Evolutionary conservation across 345 rosid genomes (phyloP), one percentile per base, ranked within the genome.

Genomic region (Ricinus communis): DNA sequence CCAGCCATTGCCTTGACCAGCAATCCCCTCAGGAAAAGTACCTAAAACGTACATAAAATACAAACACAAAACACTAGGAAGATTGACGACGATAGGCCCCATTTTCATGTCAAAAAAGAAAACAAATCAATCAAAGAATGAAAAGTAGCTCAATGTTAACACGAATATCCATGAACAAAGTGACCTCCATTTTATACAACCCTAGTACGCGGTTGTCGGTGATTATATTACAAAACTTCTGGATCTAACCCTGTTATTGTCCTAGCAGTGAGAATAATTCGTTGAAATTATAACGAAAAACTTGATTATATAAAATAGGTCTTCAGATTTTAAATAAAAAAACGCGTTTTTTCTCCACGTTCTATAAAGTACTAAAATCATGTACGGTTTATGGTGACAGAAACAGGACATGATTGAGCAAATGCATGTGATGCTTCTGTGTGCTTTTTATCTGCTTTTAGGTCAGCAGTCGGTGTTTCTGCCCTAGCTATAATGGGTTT

Each of bases 1-100:
- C 91, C 91, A 88, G 69, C 81, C 77, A 40, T 22, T 51, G 19
- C 8, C 68, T 25, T 63, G 76, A 60, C 80, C 69, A 33, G 69
- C 41, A 61, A 55, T 71, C 43, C 54, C 82, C 51, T 54, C 62
- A 5, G 57, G 10, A 55, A 65, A 36, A 28, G 22, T 14, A 57
- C 46, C 40, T 5, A 52, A 38, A 28, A 64, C 19, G 15, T 69
- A 66, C 47, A 79, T 28, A 18, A 76, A 18, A 0, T 27, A 69
- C 54, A 68, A 80, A 60, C 75, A 5, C 50, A 60, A 30, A 54
- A 74, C 61, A 59, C 28, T 69, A 70, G 47, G 28, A 33, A 50
- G 47, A 43, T 43, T 22, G 28, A 24, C 49, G 5, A 4, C 12
- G 5, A 49, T 38, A 36, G 56, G 30, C 62, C 71, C 68, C 79